Base-by-base conservation (phyloP, 345 rosid genomes). In the Cardamine chenopodiifolia region DNA sequence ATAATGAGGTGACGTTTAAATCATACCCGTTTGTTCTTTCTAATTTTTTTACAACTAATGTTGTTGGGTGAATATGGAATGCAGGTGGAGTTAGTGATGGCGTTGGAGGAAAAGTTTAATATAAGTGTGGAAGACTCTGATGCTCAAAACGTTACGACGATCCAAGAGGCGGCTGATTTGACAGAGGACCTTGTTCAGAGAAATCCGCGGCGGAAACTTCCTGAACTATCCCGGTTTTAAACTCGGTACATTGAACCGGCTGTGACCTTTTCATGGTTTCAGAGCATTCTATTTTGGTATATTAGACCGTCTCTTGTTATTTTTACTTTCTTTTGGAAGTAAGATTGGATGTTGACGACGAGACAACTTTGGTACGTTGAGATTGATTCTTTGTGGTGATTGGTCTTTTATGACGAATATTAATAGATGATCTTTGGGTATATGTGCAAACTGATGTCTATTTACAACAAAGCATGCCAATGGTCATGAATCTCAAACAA, bases 11-110 rank as follows among this genome's bases (percentile, higher is more conserved):
- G n/a, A n/a, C n/a, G n/a, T n/a, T n/a, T n/a, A n/a, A n/a, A n/a
- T n/a, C n/a, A n/a, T n/a, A n/a, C n/a, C n/a, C n/a, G n/a, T n/a
- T 23, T 23, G 25, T 23, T 23, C n/a, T 23, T 23, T 23, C 25
- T 23, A 23, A 23, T 23, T 42, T 42, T 40, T 1, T 42, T 4
- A 11, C 13, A 11, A 10, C 3, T 4, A 11, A 10, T 7, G 7
- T 26, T 28, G 34, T 64, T 0, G 4, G 53, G 17, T 39, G 57
- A 18, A 28, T 62, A 62, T 68, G 61, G 20, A 2, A 47, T 71
- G 75, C 74, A 90, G 97, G 97, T 88, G 84, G 97, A 90, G 85
- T 90, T 92, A 66, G 96, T 92, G 63, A 92, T 92, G 97, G 86
- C 85, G 4, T 85, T 90, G 64, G 96, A 92, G 76, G 97, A 92